Evolutionary conservation across 2,329 filamentous ascomycete species (phyloP).

Genomic region (Trichoderma sp.): DNA sequence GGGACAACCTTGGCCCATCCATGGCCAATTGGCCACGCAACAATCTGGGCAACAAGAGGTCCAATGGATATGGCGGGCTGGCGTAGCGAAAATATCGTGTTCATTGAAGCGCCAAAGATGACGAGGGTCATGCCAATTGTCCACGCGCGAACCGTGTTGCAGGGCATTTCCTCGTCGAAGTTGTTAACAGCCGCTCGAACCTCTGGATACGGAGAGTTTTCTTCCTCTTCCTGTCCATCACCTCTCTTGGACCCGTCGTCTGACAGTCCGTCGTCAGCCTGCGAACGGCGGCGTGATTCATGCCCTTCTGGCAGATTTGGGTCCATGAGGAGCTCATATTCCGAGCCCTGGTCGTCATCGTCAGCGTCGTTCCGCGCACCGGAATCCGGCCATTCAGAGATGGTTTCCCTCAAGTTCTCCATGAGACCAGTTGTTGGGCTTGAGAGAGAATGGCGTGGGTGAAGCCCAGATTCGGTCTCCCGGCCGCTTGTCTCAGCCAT

Average conservation of each 20-base stretch:
- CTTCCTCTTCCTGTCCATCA: conserved; percentile 54
- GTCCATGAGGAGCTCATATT: conserved; percentile 61
- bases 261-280: conserved; percentile 33
- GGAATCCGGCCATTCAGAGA: conserved; percentile 49
- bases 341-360: conserved; percentile 51
- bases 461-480: conserved; percentile 32
- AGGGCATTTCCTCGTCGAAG: conserved; percentile 66
- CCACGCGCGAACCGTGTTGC: conserved; percentile 69
- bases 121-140: conserved; percentile 62
- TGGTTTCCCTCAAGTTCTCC: conserved; percentile 39
- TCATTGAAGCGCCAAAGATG: conserved; percentile 61
- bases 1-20: conserved; percentile 63
- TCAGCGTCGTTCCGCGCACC: conserved; percentile 46
- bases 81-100: conserved; percentile 67
- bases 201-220: conserved; percentile 69
- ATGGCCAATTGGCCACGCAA: conserved; percentile 66
- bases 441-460: conserved; percentile 38
- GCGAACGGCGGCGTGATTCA: conserved; percentile 34
- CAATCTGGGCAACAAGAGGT: conserved; percentile 64
- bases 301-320: conserved; percentile 52
- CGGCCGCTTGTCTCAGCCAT: conserved; percentile 35
- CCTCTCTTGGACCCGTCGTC: conserved; percentile 36
- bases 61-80: conserved; percentile 64
- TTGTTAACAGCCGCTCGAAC: conserved; percentile 67
- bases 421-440: conserved; percentile 34